A percentile compares a stretch with the other conserved stretches of the same genome.
These are phyloP conservation scores for Calocybe cyanea DNA, from an alignment of 768 basidiomycete species.

Conservation along the genomic window DNA sequence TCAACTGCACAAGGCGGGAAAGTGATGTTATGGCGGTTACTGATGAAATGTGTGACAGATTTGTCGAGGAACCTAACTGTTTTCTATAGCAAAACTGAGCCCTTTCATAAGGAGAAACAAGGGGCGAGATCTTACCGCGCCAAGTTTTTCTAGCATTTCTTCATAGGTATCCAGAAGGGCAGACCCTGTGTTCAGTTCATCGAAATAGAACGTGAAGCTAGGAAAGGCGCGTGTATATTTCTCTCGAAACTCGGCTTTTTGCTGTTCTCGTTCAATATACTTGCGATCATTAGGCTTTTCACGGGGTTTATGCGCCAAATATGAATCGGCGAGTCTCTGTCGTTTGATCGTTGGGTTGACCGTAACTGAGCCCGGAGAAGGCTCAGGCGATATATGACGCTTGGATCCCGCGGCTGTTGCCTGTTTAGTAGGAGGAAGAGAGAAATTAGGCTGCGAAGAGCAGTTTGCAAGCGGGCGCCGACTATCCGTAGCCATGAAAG, in stretches of 20 bases:
- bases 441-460: conserved; percentile 29
- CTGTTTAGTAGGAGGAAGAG: conserved; percentile 29
- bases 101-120: not conserved
- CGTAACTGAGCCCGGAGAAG: conserved; percentile 25
- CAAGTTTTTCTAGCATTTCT: conserved; percentile 59
- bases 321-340: conserved; percentile 29
- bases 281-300: conserved; percentile 43
- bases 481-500: conserved; percentile 41
- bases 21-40: conserved; percentile 41
- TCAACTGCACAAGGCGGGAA: conserved; percentile 37
- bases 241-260: conserved; percentile 67
- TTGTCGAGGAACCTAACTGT: conserved; percentile 88
- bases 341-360: conserved; percentile 35
- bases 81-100: conserved; percentile 39
- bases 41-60: conserved; percentile 85
- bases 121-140: conserved; percentile 58
- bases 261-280: conserved; percentile 48
- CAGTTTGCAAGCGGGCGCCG: conserved; percentile 48
- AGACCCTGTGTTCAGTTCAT: conserved; percentile 49
- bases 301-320: conserved; percentile 19
- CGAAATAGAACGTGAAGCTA: conserved; percentile 81
- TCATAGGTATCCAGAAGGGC: conserved; percentile 42
- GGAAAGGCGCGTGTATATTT: conserved; percentile 90
- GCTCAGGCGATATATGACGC: conserved; percentile 52
- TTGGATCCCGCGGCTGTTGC: conserved; percentile 32